phyloP scores from a whole-genome alignment of 495 filamentous ascomycete species.

The Evernia prunastri region DNA sequence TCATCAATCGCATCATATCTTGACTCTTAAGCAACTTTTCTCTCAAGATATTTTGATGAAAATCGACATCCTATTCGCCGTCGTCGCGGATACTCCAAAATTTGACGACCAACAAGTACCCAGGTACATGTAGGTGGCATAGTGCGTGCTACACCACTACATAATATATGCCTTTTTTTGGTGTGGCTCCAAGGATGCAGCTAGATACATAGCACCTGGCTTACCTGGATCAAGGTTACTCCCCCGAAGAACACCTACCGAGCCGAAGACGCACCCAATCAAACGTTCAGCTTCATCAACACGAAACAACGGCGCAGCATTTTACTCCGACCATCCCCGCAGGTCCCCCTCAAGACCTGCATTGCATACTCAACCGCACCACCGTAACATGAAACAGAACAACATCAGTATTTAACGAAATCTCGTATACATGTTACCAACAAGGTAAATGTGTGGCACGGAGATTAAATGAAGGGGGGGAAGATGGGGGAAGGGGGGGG shows the following conservation, averaged over 20 bases:
- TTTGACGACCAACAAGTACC: too few relatives aligned
- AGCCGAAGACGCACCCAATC: background rate
- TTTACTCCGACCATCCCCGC: background rate
- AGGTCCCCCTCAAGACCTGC: too few relatives aligned
- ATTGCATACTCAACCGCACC: background rate
- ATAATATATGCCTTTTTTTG: background rate
- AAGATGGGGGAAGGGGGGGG: too few relatives aligned
- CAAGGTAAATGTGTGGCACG: too few relatives aligned
- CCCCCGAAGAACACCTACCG: background rate
- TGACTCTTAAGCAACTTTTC: too few relatives aligned
- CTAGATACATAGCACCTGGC: background rate
- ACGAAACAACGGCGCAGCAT: background rate
- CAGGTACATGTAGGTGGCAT: too few relatives aligned
- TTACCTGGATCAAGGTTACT: background rate
- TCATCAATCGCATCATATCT: too few relatives aligned
- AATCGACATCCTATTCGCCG: too few relatives aligned
- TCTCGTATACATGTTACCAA: too few relatives aligned
- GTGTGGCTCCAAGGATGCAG: background rate
- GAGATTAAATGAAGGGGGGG: too few relatives aligned
- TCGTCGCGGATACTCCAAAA: too few relatives aligned
- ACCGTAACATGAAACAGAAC: background rate
- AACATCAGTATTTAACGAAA: background rate
- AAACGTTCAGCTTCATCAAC: background rate
- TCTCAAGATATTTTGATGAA: too few relatives aligned
- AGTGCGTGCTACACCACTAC: background rate